Base-by-base conservation (phyloP, 2,329 filamentous ascomycete genomes). In the Helminthosporium solani region DNA sequence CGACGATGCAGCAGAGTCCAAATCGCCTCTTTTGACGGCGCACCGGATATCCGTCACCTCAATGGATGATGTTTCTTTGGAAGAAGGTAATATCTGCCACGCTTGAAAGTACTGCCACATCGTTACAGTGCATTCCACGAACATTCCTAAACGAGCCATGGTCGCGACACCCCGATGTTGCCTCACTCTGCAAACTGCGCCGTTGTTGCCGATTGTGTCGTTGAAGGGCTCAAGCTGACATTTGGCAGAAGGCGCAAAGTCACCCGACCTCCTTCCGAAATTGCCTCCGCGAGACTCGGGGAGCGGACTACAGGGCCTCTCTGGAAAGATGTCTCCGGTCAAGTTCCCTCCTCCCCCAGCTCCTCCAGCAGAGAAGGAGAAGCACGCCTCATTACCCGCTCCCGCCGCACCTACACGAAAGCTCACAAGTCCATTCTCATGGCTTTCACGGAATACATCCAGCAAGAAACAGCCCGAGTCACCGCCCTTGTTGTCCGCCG, bases 241-340 rank as follows among this genome's bases (percentile, higher is more conserved):
- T 28, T 37, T 14, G 19, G 31, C 52, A 68, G 64, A 69, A 44
- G 57, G 50, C 49, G 46, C 53, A 40, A 67, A 64, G 40, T 46
- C 52, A 21, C 36, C 61, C 14, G 33, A 43, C 18, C 49, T 56
- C 47, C 61, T 77, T 15, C 77, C 77, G 41, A 83, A 81, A 66
- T 78, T 80, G 40, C 72, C 84, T 39, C 84, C 83, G 34, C 66
- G 68, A 39, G 58, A 69, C 37, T 66, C 64, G 6, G 57, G 55
- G 30, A 52, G 49, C 42, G 59, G 61, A 6, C 46, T 76, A 83
- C 83, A 85, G 70, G 89, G 87, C 56, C 80, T 94, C 42, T 85
- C 87, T 31, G 85, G 81, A 44, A 83, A 80, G 36, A 78, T 94
- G 40, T 86, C 88, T 28, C 78, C 87, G 25, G 81, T 89, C 63